Evolutionary conservation across 805 yeast genomes (phyloP).

Genomic region (Osmozyma mogii): DNA sequence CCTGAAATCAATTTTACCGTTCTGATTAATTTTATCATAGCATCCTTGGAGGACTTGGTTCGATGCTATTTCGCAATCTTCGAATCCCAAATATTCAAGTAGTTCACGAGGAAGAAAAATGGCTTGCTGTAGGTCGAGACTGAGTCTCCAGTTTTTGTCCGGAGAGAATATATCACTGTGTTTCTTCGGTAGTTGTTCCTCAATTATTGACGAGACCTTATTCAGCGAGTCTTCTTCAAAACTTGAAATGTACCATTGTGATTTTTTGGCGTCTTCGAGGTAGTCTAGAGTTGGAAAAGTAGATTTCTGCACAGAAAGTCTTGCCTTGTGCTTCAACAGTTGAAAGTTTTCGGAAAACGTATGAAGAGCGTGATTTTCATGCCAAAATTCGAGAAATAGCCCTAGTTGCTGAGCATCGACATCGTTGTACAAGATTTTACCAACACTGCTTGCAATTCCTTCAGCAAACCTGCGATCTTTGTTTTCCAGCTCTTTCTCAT

Average conservation of each 20-base stretch:
- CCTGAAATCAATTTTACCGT: too few relatives aligned
- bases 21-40: too few relatives aligned
- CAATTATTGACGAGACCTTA: background rate
- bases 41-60: background rate
- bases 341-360: too few relatives aligned
- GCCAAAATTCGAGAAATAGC: conserved; percentile 29
- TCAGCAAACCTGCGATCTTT: conserved; percentile 14
- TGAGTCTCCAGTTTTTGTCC: conserved; percentile 17
- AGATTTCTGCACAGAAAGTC: conserved; percentile 4
- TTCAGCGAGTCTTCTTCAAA: conserved; percentile 7
- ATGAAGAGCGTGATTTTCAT: conserved; percentile 23
- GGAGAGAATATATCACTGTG: background rate
- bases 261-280: conserved; percentile 12
- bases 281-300: too few relatives aligned
- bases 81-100: conserved; percentile 24
- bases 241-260: conserved; percentile 13
- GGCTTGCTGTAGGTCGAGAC: conserved; percentile 18
- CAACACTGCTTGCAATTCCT: conserved; percentile 21
- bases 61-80: conserved; percentile 3
- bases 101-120: conserved; percentile 21
- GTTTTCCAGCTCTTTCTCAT: conserved; percentile 14
- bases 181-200: conserved; percentile 1
- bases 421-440: conserved; percentile 23
- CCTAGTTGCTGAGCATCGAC: conserved; percentile 19
- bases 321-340: conserved; percentile 1